Percentiles rank a stretch among this genome's conserved stretches.
Evolutionary conservation across 2,329 filamentous ascomycete species (phyloP).

Genomic region (Talaromyces sp.): DNA sequence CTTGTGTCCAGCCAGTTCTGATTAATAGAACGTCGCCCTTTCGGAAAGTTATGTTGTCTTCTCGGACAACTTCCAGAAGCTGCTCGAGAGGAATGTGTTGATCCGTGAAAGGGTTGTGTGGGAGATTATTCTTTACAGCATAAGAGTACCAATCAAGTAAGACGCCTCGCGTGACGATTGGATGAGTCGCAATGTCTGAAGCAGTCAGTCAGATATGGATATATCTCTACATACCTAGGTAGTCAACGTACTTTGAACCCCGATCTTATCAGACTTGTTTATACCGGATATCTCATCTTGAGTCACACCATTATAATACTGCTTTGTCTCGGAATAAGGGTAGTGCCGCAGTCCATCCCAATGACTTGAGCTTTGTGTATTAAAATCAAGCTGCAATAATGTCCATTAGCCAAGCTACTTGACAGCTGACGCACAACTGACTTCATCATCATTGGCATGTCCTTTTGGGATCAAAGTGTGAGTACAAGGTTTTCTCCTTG

Average conservation of each 20-base stretch:
- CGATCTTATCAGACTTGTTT: conserved; percentile 13
- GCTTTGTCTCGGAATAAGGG: conserved; percentile 15
- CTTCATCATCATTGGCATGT: conserved; percentile 21
- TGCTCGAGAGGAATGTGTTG: conserved; percentile 14
- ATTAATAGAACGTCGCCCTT: conserved; percentile 27
- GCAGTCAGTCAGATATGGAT: not conserved
- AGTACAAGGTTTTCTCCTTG: conserved; percentile 18
- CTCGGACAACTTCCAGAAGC: conserved; percentile 19
- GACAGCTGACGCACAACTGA: not conserved
- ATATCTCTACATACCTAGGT: too few species aligned
- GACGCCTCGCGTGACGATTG: conserved; percentile 17
- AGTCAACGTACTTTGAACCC: conserved; percentile 16
- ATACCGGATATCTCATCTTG: conserved; percentile 18
- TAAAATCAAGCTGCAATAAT: conserved; percentile 10
- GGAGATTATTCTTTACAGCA: conserved; percentile 10
- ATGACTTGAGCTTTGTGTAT: conserved; percentile 16
- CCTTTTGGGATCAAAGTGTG: conserved; percentile 19
- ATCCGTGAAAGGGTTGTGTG: conserved; percentile 6
- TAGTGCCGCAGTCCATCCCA: conserved; percentile 19
- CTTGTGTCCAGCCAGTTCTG: conserved; percentile 24
- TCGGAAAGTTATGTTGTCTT: conserved; percentile 20
- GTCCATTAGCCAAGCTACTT: not conserved
- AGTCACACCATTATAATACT: conserved; percentile 18
- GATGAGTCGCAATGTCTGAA: conserved; percentile 14
- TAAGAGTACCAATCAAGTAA: conserved; percentile 18